These are phyloP conservation scores for Carex myosuroides DNA, from an alignment of 176 grass and related monocot genomes.

Conservation along the genomic window DNA sequence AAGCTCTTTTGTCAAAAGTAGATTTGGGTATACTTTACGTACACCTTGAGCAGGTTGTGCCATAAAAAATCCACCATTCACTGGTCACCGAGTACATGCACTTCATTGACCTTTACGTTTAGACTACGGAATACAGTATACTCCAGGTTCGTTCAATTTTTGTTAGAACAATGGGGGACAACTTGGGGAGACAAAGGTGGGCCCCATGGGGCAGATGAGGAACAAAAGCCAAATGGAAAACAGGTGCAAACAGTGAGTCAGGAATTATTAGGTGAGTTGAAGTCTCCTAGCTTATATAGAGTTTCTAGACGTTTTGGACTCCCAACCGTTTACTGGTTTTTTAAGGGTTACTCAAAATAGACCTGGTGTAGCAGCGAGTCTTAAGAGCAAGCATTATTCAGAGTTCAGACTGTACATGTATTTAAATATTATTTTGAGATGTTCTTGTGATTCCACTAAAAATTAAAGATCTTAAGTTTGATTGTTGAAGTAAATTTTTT, in stretches of 20 bases:
- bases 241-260: neutral
- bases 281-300: neutral
- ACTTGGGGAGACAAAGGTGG: neutral
- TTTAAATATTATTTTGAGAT: too few relatives aligned
- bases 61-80: neutral
- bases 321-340: neutral
- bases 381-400: neutral
- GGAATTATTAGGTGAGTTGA: constrained; percentile 1
- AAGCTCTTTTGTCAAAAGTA: neutral
- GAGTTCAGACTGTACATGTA: neutral
- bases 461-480: too few relatives aligned
- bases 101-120: neutral
- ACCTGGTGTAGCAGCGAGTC: neutral
- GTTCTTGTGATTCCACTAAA: too few relatives aligned
- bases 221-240: constrained; percentile 2
- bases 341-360: neutral
- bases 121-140: neutral
- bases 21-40: neutral
- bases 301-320: neutral
- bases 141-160: neutral
- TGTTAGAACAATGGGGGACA: neutral
- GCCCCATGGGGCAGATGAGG: neutral
- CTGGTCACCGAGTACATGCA: neutral
- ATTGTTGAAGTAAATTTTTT: too few relatives aligned
- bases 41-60: neutral